phyloP scores from a whole-genome alignment of 331 rosid genomes.

The Rhamnella rubrinervis region DNA sequence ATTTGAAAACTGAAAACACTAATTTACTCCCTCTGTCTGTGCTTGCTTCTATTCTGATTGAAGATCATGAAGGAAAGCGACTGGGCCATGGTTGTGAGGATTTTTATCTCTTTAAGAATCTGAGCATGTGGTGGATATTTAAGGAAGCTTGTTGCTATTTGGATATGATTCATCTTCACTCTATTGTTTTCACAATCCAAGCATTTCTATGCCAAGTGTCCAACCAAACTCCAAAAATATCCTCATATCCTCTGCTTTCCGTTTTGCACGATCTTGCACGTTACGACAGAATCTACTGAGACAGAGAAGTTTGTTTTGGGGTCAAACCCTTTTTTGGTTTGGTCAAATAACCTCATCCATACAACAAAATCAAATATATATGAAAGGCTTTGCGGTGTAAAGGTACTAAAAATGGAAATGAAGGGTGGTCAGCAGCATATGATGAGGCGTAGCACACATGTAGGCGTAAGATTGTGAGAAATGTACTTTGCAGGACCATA shows the following conservation, averaged over 20 bases:
- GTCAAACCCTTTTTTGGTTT: no score
- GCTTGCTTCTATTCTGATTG: constrained; percentile 18
- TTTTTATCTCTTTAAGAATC: constrained; percentile 55
- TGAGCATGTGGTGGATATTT: constrained; percentile 65
- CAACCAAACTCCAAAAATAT: no score
- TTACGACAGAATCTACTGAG: neutral
- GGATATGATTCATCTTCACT: constrained; percentile 47
- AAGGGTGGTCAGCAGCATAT: no score
- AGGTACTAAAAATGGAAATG: no score
- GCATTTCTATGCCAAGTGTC: neutral
- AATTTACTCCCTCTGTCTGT: constrained; percentile 11
- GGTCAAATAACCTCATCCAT: no score
- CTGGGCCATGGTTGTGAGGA: constrained; percentile 26
- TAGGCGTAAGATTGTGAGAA: no score
- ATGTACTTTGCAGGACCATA: no score
- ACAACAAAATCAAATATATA: no score
- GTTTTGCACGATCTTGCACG: neutral
- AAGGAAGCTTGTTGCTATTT: constrained; percentile 4
- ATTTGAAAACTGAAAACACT: neutral
- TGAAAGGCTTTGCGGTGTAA: no score
- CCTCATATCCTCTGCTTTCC: neutral
- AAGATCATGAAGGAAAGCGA: constrained; percentile 20
- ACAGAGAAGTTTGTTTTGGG: neutral
- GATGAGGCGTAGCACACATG: no score
- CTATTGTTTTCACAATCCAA: constrained; percentile 12